phyloP scores from a whole-genome alignment of 2,329 filamentous ascomycete species.

The Talaromyces rugulosus region DNA sequence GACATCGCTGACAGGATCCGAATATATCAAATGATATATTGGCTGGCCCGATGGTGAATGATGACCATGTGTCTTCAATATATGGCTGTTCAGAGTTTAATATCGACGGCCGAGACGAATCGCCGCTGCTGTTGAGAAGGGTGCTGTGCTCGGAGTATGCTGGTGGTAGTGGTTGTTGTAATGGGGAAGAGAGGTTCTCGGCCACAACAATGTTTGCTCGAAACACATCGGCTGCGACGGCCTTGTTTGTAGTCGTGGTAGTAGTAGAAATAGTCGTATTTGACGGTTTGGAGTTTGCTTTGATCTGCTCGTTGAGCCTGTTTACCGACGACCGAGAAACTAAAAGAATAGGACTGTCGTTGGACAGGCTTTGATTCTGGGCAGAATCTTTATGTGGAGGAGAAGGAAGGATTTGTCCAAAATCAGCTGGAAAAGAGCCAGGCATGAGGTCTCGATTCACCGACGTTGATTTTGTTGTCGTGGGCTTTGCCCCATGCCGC shows the following conservation, averaged over 20 bases:
- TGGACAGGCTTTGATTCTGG: constrained; percentile 61
- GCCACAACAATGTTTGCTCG: constrained; percentile 81
- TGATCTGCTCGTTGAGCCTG: constrained; percentile 70
- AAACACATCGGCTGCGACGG: constrained; percentile 70
- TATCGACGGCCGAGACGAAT: not conserved
- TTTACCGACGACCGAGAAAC: constrained; percentile 78
- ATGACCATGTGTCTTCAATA: constrained; percentile 73
- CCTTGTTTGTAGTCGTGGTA: constrained; percentile 32
- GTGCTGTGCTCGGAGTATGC: not conserved
- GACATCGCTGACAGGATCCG: constrained; percentile 81
- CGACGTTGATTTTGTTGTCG: not conserved
- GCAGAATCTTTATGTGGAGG: constrained; percentile 43
- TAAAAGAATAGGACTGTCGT: constrained; percentile 88
- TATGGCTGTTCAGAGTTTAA: constrained; percentile 55
- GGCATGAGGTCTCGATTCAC: constrained; percentile 35
- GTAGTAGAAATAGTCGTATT: not conserved
- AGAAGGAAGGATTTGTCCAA: constrained; percentile 16
- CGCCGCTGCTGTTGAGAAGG: constrained; percentile 7
- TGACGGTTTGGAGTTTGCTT: constrained; percentile 39
- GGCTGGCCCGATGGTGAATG: constrained; percentile 57
- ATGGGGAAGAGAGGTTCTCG: constrained; percentile 35
- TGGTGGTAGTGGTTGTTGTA: not conserved
- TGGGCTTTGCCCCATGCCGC: too few species aligned
- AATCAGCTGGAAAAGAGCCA: constrained; percentile 49
- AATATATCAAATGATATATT: constrained; percentile 54